These are phyloP conservation scores for Aspergillus intermedius DNA, from an alignment of 2,329 filamentous ascomycete species.

Conservation along the genomic window DNA sequence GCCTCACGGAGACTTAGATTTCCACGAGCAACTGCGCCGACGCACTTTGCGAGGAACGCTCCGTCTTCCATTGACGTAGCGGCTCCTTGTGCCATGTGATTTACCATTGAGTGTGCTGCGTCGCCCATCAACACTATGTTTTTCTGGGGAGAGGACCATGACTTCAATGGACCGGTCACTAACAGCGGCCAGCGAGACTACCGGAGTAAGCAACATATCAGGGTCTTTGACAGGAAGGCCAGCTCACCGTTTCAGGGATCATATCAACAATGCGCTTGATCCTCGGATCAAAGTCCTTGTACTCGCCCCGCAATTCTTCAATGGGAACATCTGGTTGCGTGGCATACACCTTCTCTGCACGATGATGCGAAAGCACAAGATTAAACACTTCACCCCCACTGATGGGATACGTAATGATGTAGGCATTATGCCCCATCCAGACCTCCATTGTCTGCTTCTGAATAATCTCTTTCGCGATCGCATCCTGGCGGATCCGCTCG, in stretches of 20 bases:
- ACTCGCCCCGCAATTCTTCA: not conserved
- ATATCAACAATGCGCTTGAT: not conserved
- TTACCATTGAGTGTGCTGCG: constrained; percentile 38
- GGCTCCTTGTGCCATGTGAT: constrained; percentile 22
- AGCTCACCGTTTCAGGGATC: not conserved
- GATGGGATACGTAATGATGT: constrained; percentile 42
- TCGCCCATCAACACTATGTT: constrained; percentile 38
- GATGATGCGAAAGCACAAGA: constrained; percentile 40
- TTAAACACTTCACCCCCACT: constrained; percentile 40
- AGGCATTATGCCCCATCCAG: constrained; percentile 35
- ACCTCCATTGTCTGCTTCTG: constrained; percentile 40
- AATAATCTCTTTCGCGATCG: constrained; percentile 33
- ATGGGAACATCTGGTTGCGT: not conserved
- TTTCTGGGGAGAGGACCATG: constrained; percentile 11
- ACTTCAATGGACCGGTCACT: constrained; percentile 10
- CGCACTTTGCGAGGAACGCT: constrained; percentile 27
- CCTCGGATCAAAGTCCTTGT: not conserved
- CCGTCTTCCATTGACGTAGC: constrained; percentile 43
- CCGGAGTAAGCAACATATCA: not conserved
- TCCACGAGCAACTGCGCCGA: constrained; percentile 23
- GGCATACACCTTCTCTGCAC: not conserved
- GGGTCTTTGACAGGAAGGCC: not conserved
- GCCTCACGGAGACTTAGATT: constrained; percentile 18
- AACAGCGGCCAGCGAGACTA: constrained; percentile 17
- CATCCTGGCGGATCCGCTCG: constrained; percentile 38